A percentile compares a stretch with the other conserved stretches of the same genome.
phyloP scores from a whole-genome alignment of 1,284 basidiomycete species.

The Flammula alnicola region DNA sequence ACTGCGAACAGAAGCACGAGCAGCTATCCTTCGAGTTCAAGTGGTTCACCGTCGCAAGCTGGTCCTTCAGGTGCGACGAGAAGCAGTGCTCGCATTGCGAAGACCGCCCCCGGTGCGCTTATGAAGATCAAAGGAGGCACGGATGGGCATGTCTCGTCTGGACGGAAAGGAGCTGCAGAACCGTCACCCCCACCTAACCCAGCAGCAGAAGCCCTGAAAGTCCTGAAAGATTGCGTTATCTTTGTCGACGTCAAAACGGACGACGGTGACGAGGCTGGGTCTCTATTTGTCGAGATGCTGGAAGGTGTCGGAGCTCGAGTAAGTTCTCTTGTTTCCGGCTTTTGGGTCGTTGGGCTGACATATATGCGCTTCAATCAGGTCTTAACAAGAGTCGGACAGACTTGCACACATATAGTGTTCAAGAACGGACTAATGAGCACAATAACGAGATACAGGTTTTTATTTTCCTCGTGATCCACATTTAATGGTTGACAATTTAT shows the following conservation, averaged over 20 bases:
- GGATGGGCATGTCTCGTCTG: slow-evolving; percentile 28
- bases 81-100: slow-evolving; percentile 30
- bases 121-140: slow-evolving; percentile 17
- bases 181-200: slow-evolving; percentile 25
- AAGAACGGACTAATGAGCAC: slow-evolving; percentile 88
- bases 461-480: slow-evolving; percentile 18
- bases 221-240: slow-evolving; percentile 79
- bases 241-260: slow-evolving; percentile 91
- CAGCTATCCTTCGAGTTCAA: slow-evolving; percentile 36
- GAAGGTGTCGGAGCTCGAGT: slow-evolving; percentile 84
- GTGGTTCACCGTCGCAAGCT: slow-evolving; percentile 20
- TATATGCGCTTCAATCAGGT: slow-evolving; percentile 43
- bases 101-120: slow-evolving; percentile 20
- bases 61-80: slow-evolving; percentile 21
- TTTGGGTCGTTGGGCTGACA: slow-evolving; percentile 8
- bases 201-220: slow-evolving; percentile 40
- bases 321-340: slow-evolving; percentile 26
- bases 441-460: slow-evolving; percentile 71
- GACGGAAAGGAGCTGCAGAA: slow-evolving; percentile 27
- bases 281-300: slow-evolving; percentile 87
- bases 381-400: slow-evolving; percentile 67
- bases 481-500: not conserved
- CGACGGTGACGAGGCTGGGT: slow-evolving; percentile 84
- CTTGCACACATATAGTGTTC: slow-evolving; percentile 89
- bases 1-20: slow-evolving; percentile 47